Percentiles rank a stretch among this genome's conserved stretches.
Conservation (phyloP, 495 filamentous ascomycete species). For the Penicillium psychrofluorescens region DNA sequence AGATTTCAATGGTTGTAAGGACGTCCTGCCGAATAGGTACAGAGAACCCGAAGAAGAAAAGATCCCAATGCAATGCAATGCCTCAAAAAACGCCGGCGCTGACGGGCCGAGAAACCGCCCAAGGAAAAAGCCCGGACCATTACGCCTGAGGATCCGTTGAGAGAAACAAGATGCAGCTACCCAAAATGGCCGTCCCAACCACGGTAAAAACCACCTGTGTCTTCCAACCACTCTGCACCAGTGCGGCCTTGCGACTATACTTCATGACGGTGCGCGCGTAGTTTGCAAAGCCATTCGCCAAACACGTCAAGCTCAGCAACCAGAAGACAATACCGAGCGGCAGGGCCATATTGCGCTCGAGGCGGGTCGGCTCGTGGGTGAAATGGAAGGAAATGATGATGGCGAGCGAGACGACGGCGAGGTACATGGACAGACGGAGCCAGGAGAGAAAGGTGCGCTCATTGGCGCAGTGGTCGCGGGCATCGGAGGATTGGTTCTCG, state of each 20-base stretch:
- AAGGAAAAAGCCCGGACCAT: neutral
- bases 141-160: constrained; percentile 38
- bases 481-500: constrained; percentile 81
- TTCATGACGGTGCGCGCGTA: constrained; percentile 84
- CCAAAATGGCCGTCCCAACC: constrained; percentile 73
- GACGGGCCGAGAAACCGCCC: neutral
- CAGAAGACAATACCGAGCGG: constrained; percentile 89
- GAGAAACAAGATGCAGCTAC: constrained; percentile 63
- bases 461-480: constrained; percentile 57
- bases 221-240: constrained; percentile 92
- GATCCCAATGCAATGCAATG: constrained; percentile 7
- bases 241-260: constrained; percentile 67
- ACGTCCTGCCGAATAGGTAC: neutral
- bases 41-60: neutral
- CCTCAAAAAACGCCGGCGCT: constrained; percentile 8
- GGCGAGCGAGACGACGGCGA: constrained; percentile 80
- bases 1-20: too few relatives aligned
- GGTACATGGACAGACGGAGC: constrained; percentile 84
- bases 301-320: constrained; percentile 66
- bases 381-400: constrained; percentile 93
- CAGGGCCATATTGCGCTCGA: constrained; percentile 69
- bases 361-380: constrained; percentile 55
- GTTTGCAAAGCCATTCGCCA: constrained; percentile 72
- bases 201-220: constrained; percentile 74
- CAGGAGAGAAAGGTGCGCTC: constrained; percentile 83